Base-by-base conservation (phyloP, 179 eudicot genomes). In the Drosera spatulata region DNA sequence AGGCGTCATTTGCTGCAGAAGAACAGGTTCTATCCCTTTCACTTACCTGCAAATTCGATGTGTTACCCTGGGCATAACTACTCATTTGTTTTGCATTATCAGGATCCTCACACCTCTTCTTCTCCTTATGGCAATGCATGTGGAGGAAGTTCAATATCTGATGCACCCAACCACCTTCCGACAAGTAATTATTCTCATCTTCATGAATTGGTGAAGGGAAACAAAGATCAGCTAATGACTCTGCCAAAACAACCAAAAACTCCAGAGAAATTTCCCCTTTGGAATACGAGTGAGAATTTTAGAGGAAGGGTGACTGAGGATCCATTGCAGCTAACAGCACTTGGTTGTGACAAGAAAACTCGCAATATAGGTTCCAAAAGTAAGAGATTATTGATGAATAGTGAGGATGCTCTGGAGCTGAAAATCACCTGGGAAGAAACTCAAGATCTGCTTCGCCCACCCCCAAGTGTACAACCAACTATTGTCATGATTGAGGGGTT, bases 91-190 rank as follows among this genome's bases (percentile, higher is more conserved):
- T 53, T n/a, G 46, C 66, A 67, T 55, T 55, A 75, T 43, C 85
- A 93, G 96, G 97, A 86, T 43, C 55, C 67, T 41, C 86, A 71
- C 66, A 55, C 78, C 47, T 74, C 86, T 54, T 50, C 73, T 49
- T 67, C 77, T 61, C 58, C 73, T 57, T 82, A 75, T 44, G 82
- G 77, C 51, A 71, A 66, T 65, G 72, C 77, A 58, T 65, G 81
- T 43, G 86, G 81, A 56, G 98, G 84, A 67, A 63, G 71, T 58
- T 72, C 76, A 41, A 58, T 50, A 58, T 65, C 87, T 61, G 85
- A 78, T 75, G 78, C 53, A 41, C 58, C 68, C 68, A 91, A 81
- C 39, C 74, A 70, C 71, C 52, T 58, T 42, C 64, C 74, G 55
- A 62, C 78, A 62, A 74, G 75, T 79, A 69, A 64, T 64, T 58